Base-by-base conservation (phyloP, 371 early-diverging fungal species). In the Haplosporangium sp. region DNA sequence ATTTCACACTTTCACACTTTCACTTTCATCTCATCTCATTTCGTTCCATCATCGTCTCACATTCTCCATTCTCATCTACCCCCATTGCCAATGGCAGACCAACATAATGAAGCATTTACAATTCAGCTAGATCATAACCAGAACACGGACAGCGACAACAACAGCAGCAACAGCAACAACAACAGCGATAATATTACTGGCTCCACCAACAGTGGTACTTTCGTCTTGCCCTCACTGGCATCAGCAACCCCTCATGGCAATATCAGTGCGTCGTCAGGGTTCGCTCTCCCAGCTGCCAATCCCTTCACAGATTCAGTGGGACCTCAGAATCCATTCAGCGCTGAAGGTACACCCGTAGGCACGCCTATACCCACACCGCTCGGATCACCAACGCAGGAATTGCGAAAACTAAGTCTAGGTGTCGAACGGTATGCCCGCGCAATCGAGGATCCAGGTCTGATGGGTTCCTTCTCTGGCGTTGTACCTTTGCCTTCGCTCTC, bases 361-460 rank as follows among this genome's bases (percentile, higher is more conserved):
- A 74, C 75, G 2, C 75, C 75, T 10, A 45, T 64, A 14, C 60
- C 61, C 5, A 71, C 77, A 1, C 77, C 77, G 16, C 67, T 63
- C 5, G 71, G 71, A 29, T 76, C 77, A 12, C 77, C 77, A 8
- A 45, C 59, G 1, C 18, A 38, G n/a, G 77, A 63, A 37, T 29
- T 71, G 18, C 63, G 45, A 3, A 76, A 67, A 20, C 71, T 76
- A 21, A 76, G 38, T 51, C 56, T 76, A 6, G 77, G 77, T 1
- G 71, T 76, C 16, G 77, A 76, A 40, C 62, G 77, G 12, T 76
- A 71, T 54, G 77, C 77, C 11, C 53, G 67, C 36, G 77, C 77
- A 11, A 67, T 76, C 36, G 71, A 76, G 18, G 77, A 76, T 50
- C 56, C 64, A 12, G 77, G 62, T 0, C 64, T 63, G 37, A 70